Evolutionary conservation across 306 rosid species (phyloP).

Genomic region (Cucurbita argyrosperma): DNA sequence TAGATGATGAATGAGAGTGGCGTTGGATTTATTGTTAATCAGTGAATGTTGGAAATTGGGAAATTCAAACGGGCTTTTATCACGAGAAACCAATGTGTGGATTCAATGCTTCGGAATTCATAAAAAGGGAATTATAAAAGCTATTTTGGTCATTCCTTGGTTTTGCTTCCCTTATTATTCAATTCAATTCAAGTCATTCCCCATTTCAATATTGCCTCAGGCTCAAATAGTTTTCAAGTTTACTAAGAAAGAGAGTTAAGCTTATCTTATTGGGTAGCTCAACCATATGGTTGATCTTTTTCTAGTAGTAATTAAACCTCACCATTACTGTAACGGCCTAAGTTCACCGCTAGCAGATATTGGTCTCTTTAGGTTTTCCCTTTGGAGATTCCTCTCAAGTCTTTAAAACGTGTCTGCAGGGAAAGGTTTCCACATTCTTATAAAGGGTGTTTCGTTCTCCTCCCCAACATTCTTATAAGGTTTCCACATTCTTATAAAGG

Average conservation of each 20-base stretch:
- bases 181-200: not conserved
- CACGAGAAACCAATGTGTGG: constrained; percentile 11
- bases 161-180: not conserved
- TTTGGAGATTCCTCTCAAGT: too few relatives aligned
- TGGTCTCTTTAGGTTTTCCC: too few relatives aligned
- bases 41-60: constrained; percentile 11
- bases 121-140: not conserved
- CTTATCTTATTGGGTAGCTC: not conserved
- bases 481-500: too few relatives aligned
- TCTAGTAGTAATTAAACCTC: not conserved
- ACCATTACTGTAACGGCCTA: too few relatives aligned
- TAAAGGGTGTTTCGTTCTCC: too few relatives aligned
- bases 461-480: too few relatives aligned
- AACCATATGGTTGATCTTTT: too few relatives aligned
- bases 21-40: constrained; percentile 7
- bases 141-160: constrained; percentile 1
- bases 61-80: not conserved
- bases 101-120: constrained; percentile 5
- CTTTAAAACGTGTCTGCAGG: too few relatives aligned
- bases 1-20: not conserved
- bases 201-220: not conserved
- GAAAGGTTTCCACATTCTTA: too few relatives aligned
- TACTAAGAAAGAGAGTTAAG: too few relatives aligned
- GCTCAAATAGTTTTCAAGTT: not conserved
- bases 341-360: too few relatives aligned